phyloP scores from a whole-genome alignment of 2,329 filamentous ascomycete species.

The Colletotrichum trifolii region DNA sequence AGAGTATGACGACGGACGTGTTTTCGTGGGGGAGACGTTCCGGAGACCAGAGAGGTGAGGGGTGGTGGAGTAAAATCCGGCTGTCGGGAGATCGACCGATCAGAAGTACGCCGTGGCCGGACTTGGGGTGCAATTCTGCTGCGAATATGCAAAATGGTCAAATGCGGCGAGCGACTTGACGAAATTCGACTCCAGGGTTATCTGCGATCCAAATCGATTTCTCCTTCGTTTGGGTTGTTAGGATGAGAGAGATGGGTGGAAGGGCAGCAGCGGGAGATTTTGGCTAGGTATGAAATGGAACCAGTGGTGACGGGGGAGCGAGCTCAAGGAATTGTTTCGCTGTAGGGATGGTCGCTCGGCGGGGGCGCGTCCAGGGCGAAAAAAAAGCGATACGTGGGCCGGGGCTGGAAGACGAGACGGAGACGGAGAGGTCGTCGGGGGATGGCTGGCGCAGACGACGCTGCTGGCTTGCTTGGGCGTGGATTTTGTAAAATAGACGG shows the following conservation, averaged over 20 bases:
- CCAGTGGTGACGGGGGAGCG: slow-evolving; percentile 28
- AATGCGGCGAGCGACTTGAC: neutral
- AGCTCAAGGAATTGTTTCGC: slow-evolving; percentile 36
- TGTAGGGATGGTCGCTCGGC: slow-evolving; percentile 29
- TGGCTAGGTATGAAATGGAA: slow-evolving; percentile 30
- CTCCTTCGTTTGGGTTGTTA: neutral
- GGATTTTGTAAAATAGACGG: too few relatives aligned
- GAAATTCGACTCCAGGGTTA: slow-evolving; percentile 19
- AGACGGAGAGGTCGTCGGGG: slow-evolving; percentile 22
- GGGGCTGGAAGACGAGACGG: slow-evolving; percentile 26
- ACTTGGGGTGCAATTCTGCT: neutral
- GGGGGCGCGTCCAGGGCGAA: slow-evolving; percentile 23
- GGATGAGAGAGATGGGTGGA: slow-evolving; percentile 7
- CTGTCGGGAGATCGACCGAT: slow-evolving; percentile 23
- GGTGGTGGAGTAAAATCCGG: slow-evolving; percentile 19
- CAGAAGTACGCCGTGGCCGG: neutral
- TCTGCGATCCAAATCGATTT: slow-evolving; percentile 14
- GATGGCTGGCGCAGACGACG: too few relatives aligned
- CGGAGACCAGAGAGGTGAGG: slow-evolving; percentile 12
- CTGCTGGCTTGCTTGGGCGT: too few relatives aligned
- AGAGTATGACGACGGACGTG: slow-evolving; percentile 9
- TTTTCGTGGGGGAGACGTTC: neutral
- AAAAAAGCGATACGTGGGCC: slow-evolving; percentile 13
- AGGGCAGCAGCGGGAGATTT: slow-evolving; percentile 9
- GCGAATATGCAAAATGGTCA: slow-evolving; percentile 3